Conservation (phyloP, 2,329 filamentous ascomycete species). For the Cytospora mali region DNA sequence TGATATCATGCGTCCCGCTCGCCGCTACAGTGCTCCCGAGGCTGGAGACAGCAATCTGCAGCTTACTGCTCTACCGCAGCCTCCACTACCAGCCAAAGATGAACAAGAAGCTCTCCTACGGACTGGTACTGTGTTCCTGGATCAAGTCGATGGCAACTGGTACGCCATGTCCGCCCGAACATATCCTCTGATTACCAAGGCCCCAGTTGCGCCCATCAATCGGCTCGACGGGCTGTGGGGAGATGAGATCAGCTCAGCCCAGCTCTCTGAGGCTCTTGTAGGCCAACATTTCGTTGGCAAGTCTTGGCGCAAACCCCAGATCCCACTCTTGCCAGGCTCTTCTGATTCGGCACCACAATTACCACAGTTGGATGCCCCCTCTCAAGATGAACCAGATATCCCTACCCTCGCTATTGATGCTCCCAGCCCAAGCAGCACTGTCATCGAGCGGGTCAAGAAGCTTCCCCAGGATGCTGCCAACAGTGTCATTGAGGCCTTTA, state of each 20-base stretch:
- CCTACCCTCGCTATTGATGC: conserved; percentile 33
- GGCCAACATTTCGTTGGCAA: conserved; percentile 70
- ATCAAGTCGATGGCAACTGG: conserved; percentile 88
- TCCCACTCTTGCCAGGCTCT: conserved; percentile 29
- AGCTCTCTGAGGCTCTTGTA: conserved; percentile 64
- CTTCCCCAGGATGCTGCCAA: conserved; percentile 54
- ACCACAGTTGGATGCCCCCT: conserved; percentile 28
- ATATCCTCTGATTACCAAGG: conserved; percentile 83
- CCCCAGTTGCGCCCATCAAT: conserved; percentile 50
- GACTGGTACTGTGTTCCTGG: conserved; percentile 75
- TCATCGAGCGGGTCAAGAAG: conserved; percentile 54
- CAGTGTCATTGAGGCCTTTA: conserved; percentile 57
- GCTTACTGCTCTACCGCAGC: conserved; percentile 84
- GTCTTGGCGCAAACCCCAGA: conserved; percentile 34
- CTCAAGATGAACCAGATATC: conserved; percentile 37
- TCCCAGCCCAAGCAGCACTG: conserved; percentile 35
- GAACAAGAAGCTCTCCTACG: conserved; percentile 55
- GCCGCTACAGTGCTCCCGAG: conserved; percentile 2
- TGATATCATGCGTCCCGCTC: conserved; percentile 72
- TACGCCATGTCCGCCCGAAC: conserved; percentile 86
- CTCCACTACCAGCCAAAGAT: conserved; percentile 62
- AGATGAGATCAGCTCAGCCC: conserved; percentile 43
- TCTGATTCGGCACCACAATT: conserved; percentile 12
- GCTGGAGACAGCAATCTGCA: conserved; percentile 70
- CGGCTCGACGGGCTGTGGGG: conserved; percentile 48